These are phyloP conservation scores for Elsinoe arachidis DNA, from an alignment of 2,329 filamentous ascomycete species.

Conservation along the genomic window DNA sequence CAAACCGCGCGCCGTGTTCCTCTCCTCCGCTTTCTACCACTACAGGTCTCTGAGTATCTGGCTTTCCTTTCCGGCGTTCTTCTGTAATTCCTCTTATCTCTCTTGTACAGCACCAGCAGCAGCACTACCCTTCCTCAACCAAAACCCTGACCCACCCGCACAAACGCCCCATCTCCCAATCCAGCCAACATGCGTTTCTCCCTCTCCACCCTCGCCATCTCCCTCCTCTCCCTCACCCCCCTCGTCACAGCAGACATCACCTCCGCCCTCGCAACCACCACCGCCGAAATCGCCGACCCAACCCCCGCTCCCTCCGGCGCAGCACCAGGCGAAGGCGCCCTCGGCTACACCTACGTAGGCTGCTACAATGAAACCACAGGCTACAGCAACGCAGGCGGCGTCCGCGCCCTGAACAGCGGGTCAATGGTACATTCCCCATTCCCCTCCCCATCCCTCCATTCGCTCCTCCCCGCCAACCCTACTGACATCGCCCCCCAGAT, in stretches of 20 bases:
- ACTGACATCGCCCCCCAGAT: slow-evolving; percentile 16
- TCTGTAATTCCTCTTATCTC: neutral
- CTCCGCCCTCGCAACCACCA: slow-evolving; percentile 22
- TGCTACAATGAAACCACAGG: slow-evolving; percentile 52
- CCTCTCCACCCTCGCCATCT: slow-evolving; percentile 6
- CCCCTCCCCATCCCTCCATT: neutral
- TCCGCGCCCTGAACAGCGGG: slow-evolving; percentile 40
- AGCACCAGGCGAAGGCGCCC: slow-evolving; percentile 13
- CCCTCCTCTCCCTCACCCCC: slow-evolving; percentile 15
- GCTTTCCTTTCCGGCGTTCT: neutral
- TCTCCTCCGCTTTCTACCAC: neutral
- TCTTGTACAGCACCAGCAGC: neutral
- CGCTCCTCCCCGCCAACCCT: neutral
- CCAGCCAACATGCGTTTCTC: slow-evolving; percentile 7
- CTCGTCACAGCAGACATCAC: slow-evolving; percentile 20
- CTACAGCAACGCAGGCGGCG: slow-evolving; percentile 29
- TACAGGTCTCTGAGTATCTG: neutral
- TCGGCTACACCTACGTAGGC: slow-evolving; percentile 44
- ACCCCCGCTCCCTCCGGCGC: slow-evolving; percentile 22
- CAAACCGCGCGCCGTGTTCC: neutral
- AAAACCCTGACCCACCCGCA: neutral
- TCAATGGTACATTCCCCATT: slow-evolving; percentile 33
- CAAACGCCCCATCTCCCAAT: slow-evolving; percentile 3
- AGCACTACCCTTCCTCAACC: neutral
- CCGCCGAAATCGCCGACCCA: slow-evolving; percentile 21